Evolutionary conservation across 352 stramenopile species (phyloP).

Genomic region (Elongisporangium prolatum): DNA sequence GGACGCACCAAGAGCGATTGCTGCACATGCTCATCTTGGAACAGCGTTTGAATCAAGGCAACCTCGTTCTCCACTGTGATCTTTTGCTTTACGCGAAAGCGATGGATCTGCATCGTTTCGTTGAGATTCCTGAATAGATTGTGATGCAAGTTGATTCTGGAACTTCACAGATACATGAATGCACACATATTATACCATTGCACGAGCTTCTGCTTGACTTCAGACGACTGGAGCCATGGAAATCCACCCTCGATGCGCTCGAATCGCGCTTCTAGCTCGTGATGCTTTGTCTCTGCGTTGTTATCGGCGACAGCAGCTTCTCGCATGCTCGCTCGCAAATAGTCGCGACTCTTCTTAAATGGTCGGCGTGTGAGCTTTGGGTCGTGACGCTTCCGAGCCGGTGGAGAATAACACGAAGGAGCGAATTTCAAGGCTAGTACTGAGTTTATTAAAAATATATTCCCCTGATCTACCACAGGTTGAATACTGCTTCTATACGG

Average conservation of each 20-base stretch:
- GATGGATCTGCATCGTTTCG: slow-evolving; percentile 43
- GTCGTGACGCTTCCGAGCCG: no score
- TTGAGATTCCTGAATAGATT: slow-evolving; percentile 46
- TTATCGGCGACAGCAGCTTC: no score
- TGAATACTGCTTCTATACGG: no score
- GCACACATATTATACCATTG: slow-evolving; percentile 35
- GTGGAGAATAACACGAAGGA: no score
- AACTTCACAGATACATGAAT: neutral
- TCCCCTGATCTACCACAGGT: no score
- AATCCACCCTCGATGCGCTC: slow-evolving; percentile 45
- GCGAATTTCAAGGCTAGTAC: no score
- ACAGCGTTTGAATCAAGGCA: slow-evolving; percentile 49
- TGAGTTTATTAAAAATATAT: no score
- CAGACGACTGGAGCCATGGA: slow-evolving; percentile 31
- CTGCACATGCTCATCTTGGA: slow-evolving; percentile 32
- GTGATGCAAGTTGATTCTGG: no score
- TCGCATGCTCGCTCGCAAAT: no score
- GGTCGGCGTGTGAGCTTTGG: no score
- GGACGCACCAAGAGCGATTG: slow-evolving; percentile 23
- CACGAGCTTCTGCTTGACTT: slow-evolving; percentile 69
- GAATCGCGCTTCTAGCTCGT: slow-evolving; percentile 14
- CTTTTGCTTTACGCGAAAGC: slow-evolving; percentile 50
- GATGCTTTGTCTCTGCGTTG: no score
- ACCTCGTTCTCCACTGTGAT: slow-evolving; percentile 34
- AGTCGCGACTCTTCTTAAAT: no score